Base-by-base conservation (phyloP, 1,139 yeast species). In the Arxiozyma slooffiae region DNA sequence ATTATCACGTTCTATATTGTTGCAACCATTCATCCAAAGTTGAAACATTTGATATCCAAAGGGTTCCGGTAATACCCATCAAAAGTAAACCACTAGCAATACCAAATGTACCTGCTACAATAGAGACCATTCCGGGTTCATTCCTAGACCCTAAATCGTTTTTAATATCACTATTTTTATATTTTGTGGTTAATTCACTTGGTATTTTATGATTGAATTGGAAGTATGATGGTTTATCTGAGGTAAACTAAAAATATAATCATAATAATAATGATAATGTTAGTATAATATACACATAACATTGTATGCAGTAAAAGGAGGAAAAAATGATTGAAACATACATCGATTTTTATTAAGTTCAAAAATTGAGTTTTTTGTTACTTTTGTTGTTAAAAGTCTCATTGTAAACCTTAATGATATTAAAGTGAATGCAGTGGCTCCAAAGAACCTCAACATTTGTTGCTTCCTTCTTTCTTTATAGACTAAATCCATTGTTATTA, bases 151-250 rank as follows among this genome's bases (percentile, higher is more conserved):
- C 7, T 2, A 4, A 4, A 17, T 23, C 3, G 7, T 9, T 40
- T n/a, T 23, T 18, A n/a, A n/a, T 23, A 17, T n/a, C 16, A n/a
- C 7, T 40, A 3, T 23, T 11, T 21, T 23, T n/a, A 9, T 23
- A 8, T n/a, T 16, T 40, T 3, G 16, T 17, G 20, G 7, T 30
- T 22, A 41, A 26, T 7, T 41, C 38, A 5, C 82, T 76, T 2
- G 96, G 96, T 1, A 95, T 95, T 46, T 80, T 77, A 61, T 89
- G 92, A 67, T 90, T 90, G 16, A 92, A 89, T 60, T 87, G 89
- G 67, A 87, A 90, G 59, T 82, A 74, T 24, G 78, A 77, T 7
- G 97, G 97, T 2, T 82, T 68, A 59, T 79, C 78, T 75, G 52
- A n/a, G 7, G 16, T 18, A 20, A 39, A 38, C 54, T 56, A 55